Evolutionary conservation across 768 basidiomycete genomes (phyloP).

Genomic region (Leccinum boreale): DNA sequence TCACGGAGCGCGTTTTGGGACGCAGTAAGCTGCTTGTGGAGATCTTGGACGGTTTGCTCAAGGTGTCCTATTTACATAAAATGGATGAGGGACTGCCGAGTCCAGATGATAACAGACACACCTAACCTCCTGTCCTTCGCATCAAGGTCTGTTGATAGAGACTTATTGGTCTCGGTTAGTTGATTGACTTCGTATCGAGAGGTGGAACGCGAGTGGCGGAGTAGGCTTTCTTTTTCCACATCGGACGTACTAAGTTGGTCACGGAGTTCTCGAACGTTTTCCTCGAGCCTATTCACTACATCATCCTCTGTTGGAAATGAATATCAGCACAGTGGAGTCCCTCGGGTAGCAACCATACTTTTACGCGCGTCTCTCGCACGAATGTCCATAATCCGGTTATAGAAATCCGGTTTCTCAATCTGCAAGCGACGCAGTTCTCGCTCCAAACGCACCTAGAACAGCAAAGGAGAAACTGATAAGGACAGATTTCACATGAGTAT

Average conservation of each 20-base stretch:
- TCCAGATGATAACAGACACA: neutral
- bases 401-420: neutral
- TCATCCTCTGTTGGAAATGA: neutral
- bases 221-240: neutral
- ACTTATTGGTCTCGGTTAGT: neutral
- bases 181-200: neutral
- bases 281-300: neutral
- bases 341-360: neutral
- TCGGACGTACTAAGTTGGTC: neutral
- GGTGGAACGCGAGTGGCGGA: no score
- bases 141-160: neutral
- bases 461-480: neutral
- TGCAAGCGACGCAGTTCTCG: neutral
- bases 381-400: neutral
- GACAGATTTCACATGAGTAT: neutral
- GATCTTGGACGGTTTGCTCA: neutral
- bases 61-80: neutral
- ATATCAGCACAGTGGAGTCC: neutral
- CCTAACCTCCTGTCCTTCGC: neutral
- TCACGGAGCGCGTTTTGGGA: neutral
- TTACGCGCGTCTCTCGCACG: neutral
- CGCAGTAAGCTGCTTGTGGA: neutral
- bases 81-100: neutral
- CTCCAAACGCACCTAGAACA: neutral
- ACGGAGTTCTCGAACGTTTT: neutral